Evolutionary conservation across 1,139 yeast genomes (phyloP).

Genomic region (Saccharomyces hybrid): DNA sequence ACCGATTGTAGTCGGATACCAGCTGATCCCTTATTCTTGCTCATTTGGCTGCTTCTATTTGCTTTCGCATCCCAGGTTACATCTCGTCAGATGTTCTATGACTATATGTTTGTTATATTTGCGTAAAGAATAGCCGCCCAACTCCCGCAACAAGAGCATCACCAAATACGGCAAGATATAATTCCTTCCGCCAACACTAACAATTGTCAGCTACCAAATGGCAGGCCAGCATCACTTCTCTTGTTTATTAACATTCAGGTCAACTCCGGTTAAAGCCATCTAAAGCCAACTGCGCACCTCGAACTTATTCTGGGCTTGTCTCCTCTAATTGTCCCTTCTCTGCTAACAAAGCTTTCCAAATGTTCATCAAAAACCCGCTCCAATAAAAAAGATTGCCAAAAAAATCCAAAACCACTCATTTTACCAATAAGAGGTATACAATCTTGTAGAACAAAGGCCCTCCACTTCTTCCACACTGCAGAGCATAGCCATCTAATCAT

Average conservation of each 20-base stretch:
- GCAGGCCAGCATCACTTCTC: no score
- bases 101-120: background rate
- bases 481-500: background rate
- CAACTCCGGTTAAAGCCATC: no score
- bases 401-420: background rate
- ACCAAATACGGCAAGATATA: background rate
- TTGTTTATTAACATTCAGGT: no score
- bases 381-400: background rate
- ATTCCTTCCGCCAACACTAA: no score
- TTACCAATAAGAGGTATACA: background rate
- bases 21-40: background rate
- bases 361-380: background rate
- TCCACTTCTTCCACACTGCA: background rate
- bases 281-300: no score
- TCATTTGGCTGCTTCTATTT: background rate
- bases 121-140: background rate
- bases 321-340: background rate
- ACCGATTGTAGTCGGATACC: background rate
- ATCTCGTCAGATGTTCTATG: background rate
- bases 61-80: background rate
- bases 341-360: background rate
- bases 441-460: background rate
- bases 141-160: background rate
- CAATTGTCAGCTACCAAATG: no score
- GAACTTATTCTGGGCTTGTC: no score